Evolutionary conservation across 805 yeast genomes (phyloP).

Genomic region (Debaryomyces hansenii): DNA sequence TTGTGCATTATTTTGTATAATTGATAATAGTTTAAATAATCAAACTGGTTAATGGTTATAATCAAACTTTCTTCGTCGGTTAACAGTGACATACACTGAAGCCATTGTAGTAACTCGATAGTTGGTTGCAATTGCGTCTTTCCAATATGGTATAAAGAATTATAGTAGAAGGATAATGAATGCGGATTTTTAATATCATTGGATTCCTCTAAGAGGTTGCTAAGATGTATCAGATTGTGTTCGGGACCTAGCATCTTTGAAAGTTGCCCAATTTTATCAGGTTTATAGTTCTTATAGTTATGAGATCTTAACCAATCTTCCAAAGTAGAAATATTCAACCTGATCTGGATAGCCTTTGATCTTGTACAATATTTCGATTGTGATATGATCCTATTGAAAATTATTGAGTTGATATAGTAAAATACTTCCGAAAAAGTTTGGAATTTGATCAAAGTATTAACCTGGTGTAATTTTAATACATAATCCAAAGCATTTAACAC

Average conservation of each 20-base stretch:
- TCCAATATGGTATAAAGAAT: slow-evolving; percentile 63
- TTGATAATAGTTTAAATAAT: slow-evolving; percentile 65
- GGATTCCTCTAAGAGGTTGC: slow-evolving; percentile 23
- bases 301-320: slow-evolving; percentile 92
- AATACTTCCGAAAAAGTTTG: slow-evolving; percentile 78
- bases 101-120: slow-evolving; percentile 82
- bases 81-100: slow-evolving; percentile 79
- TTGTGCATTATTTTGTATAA: slow-evolving; percentile 63
- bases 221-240: slow-evolving; percentile 10
- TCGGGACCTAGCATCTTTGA: slow-evolving; percentile 14
- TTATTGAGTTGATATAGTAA: slow-evolving; percentile 68
- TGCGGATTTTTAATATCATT: slow-evolving; percentile 35
- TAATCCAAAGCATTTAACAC: slow-evolving; percentile 86
- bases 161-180: slow-evolving; percentile 61
- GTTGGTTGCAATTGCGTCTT: slow-evolving; percentile 68
- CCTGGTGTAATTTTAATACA: slow-evolving; percentile 77
- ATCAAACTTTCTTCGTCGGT: slow-evolving; percentile 63
- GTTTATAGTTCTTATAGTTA: slow-evolving; percentile 44
- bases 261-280: slow-evolving; percentile 33
- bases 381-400: slow-evolving; percentile 72
- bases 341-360: slow-evolving; percentile 82
- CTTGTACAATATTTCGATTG: slow-evolving; percentile 74
- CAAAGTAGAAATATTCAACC: slow-evolving; percentile 79
- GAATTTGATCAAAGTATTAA: slow-evolving; percentile 73
- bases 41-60: slow-evolving; percentile 52